Evolutionary conservation across 2,329 filamentous ascomycete species (phyloP).

Genomic region (Xylaria sp.): DNA sequence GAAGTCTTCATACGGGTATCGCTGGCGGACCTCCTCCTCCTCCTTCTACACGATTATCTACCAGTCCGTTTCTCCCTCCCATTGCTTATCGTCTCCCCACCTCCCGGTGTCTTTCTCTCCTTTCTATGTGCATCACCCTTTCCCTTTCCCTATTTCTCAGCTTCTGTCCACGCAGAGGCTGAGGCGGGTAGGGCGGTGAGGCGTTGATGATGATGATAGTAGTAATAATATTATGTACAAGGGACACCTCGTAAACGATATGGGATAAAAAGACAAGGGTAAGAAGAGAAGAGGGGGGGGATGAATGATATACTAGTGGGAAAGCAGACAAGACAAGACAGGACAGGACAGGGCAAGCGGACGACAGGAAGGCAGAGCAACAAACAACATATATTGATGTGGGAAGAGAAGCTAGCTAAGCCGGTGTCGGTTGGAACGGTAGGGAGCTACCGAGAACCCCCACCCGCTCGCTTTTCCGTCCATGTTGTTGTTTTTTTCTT

Average conservation of each 20-base stretch:
- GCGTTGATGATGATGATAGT: no score
- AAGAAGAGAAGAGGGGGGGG: background rate
- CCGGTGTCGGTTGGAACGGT: conserved; percentile 27
- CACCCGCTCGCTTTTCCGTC: conserved; percentile 32
- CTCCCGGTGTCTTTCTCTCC: background rate
- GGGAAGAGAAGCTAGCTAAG: conserved; percentile 30
- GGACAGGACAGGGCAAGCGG: background rate
- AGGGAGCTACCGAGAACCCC: conserved; percentile 37
- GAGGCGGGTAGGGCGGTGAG: background rate
- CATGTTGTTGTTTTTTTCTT: conserved; percentile 12
- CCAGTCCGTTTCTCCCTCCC: background rate
- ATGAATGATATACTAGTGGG: background rate
- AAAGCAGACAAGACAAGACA: background rate
- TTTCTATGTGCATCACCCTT: background rate
- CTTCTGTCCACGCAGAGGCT: background rate
- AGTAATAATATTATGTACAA: conserved; percentile 26
- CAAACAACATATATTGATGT: conserved; percentile 31
- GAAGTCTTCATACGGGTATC: conserved; percentile 22
- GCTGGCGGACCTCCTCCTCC: conserved; percentile 1
- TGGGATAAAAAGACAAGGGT: conserved; percentile 6
- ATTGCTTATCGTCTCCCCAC: background rate
- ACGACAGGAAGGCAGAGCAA: conserved; percentile 9
- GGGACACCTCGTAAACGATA: conserved; percentile 3
- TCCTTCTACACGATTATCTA: conserved; percentile 1
- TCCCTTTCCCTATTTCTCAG: background rate